Conservation (phyloP, 2,329 filamentous ascomycete species). For the Aspergillus unguis region DNA sequence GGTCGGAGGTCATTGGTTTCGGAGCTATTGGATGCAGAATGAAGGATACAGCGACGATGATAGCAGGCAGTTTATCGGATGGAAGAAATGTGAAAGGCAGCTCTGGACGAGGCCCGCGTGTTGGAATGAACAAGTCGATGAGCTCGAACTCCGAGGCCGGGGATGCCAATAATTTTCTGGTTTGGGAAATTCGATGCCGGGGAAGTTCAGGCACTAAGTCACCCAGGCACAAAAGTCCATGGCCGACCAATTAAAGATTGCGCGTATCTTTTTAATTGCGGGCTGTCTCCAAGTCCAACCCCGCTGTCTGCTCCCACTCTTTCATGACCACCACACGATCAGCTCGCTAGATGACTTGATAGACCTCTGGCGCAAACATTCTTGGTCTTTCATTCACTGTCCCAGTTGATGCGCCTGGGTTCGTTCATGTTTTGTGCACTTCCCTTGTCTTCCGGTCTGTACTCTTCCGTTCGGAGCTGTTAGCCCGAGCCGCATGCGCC, state of each 20-base stretch:
- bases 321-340: background rate
- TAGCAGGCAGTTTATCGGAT: background rate
- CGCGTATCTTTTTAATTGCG: conserved; percentile 7
- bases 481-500: background rate
- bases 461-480: background rate
- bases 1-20: conserved; percentile 23
- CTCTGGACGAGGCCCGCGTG: background rate
- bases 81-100: background rate
- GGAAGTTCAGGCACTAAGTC: conserved; percentile 13
- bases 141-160: background rate
- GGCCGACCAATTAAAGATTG: conserved; percentile 5
- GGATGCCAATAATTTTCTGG: conserved; percentile 6
- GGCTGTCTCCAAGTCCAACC: background rate
- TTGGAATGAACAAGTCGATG: background rate
- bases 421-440: background rate
- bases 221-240: conserved; percentile 1
- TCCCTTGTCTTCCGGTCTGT: background rate
- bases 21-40: background rate
- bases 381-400: background rate
- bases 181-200: conserved; percentile 4
- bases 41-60: background rate
- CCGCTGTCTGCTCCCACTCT: background rate
- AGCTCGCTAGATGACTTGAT: background rate
- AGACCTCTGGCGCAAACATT: background rate
- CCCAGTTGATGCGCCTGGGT: background rate